These are phyloP conservation scores for Westerdykella aurantiaca DNA, from an alignment of 2,329 filamentous ascomycete genomes.

Conservation along the genomic window DNA sequence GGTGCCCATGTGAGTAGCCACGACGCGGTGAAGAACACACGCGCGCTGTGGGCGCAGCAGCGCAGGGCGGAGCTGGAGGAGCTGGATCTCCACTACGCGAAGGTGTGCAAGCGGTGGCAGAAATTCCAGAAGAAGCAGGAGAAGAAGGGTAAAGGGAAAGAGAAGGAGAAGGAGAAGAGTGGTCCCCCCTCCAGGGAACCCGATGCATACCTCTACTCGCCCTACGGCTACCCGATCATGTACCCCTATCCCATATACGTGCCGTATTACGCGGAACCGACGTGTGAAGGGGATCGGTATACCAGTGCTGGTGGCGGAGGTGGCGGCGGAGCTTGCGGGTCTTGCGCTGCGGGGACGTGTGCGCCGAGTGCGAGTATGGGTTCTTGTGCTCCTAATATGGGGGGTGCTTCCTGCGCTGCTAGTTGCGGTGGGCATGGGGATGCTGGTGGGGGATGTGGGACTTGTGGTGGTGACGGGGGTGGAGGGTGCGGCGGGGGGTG, in stretches of 20 bases:
- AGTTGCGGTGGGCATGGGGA: slow-evolving; percentile 21
- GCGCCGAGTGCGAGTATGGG: slow-evolving; percentile 33
- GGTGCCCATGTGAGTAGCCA: slow-evolving; percentile 69
- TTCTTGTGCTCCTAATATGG: slow-evolving; percentile 11
- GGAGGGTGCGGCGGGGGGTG: slow-evolving; percentile 44
- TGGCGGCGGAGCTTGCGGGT: slow-evolving; percentile 27
- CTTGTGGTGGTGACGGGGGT: slow-evolving; percentile 37
- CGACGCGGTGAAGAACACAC: slow-evolving; percentile 52
- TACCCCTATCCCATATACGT: slow-evolving; percentile 40
- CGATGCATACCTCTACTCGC: slow-evolving; percentile 27
- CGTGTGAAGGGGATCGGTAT: slow-evolving; percentile 36
- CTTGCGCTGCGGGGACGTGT: slow-evolving; percentile 49
- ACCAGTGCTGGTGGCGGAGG: slow-evolving; percentile 40
- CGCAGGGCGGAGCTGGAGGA: slow-evolving; percentile 30
- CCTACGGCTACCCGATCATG: slow-evolving; percentile 40
- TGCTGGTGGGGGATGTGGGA: slow-evolving; percentile 41
- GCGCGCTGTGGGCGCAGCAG: slow-evolving; percentile 9
- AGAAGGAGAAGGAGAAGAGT: too few relatives aligned
- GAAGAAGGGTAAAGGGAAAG: slow-evolving; percentile 1
- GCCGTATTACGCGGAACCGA: slow-evolving; percentile 45
- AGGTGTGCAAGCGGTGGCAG: slow-evolving; percentile 31
- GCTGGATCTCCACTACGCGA: slow-evolving; percentile 53
- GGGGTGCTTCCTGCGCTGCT: slow-evolving; percentile 20
- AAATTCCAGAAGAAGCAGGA: slow-evolving; percentile 34
- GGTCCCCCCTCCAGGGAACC: slow-evolving; percentile 28